Conservation (phyloP, 768 basidiomycete genomes). For the Scleroderma citrinum region DNA sequence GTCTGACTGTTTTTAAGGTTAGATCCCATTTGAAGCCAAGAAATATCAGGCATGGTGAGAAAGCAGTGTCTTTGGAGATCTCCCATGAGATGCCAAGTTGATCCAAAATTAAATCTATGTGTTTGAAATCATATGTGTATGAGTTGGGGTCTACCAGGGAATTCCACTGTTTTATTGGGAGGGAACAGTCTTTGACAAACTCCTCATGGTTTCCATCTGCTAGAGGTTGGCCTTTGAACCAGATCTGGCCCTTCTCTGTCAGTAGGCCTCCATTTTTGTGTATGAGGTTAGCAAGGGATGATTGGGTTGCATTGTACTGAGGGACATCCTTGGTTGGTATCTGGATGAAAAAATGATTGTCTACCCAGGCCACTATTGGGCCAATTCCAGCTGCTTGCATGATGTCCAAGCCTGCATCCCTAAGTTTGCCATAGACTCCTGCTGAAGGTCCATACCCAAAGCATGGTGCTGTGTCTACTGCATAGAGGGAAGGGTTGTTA, state of each 20-base stretch:
- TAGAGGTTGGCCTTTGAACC: conserved; percentile 21
- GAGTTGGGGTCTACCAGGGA: neutral
- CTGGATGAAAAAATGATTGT: conserved; percentile 26
- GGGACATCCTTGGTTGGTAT: too few species aligned
- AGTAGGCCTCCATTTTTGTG: neutral
- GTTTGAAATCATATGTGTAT: too few species aligned
- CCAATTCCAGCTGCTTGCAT: conserved; percentile 8
- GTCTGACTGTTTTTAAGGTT: conserved; percentile 10
- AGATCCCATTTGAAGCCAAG: conserved; percentile 32
- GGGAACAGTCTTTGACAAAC: conserved; percentile 30
- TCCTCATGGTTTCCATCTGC: conserved; percentile 18
- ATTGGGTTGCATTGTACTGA: too few species aligned
- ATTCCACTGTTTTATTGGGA: neutral
- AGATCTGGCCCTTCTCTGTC: conserved; percentile 8
- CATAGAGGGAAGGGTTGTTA: conserved; percentile 5
- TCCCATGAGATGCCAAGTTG: conserved; percentile 31
- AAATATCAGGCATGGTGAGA: conserved; percentile 13
- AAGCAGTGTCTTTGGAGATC: conserved; percentile 21
- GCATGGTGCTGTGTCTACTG: neutral
- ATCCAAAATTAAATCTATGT: conserved; percentile 30
- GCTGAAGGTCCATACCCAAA: neutral
- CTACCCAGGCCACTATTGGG: conserved; percentile 17
- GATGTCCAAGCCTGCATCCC: neutral
- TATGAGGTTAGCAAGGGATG: neutral
- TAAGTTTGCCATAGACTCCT: neutral